Base-by-base conservation (phyloP, 495 filamentous ascomycete species). In the Neurospora sp. region DNA sequence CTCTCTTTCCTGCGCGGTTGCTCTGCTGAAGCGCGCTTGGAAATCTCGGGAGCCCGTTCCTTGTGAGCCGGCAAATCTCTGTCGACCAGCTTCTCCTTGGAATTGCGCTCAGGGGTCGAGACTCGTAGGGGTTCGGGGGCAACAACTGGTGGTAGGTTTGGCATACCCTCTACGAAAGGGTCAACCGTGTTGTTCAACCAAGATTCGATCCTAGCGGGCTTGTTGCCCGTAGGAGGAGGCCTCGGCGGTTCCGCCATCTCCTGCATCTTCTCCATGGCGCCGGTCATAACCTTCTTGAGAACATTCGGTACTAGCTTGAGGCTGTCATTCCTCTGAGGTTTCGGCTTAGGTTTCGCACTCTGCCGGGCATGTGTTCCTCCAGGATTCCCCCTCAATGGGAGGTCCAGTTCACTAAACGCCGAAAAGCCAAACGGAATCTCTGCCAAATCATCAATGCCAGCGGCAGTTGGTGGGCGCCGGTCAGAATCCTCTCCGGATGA, bases 131-230 rank as follows among this genome's bases (percentile, higher is more conserved):
- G 44, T 73, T 71, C 59, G 77, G 71, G 18, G 71, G 38, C 71
- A 42, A 69, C 10, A 35, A 72, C 73, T 4, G 77, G 74, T 59
- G 78, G 72, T 11, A 69, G 59, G 70, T 75, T 78, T 6, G 74
- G 10, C 14, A 86, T 80, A 37, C 82, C 73, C 27, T 93, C 90
- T 27, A 91, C 75, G 74, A 94, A 93, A 9, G 92, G 91, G 75
- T 94, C 92, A 12, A 88, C 84, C 2, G 91, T 93, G 31, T 85
- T 85, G 69, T 90, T 90, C 40, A 94, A 81, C 92, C 92, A 94
- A 3, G 89, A 89, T 81, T 94, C 91, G 65, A 94, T 93, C 73
- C 82, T 92, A 75, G 78, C 86, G 3, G 87, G 86, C 37, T 85
- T 80, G 69, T 88, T 87, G 18, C 74, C 39, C 9, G 72, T 42